Conservation (phyloP, 2,329 filamentous ascomycete species). For the Colletotrichum endophyticum region DNA sequence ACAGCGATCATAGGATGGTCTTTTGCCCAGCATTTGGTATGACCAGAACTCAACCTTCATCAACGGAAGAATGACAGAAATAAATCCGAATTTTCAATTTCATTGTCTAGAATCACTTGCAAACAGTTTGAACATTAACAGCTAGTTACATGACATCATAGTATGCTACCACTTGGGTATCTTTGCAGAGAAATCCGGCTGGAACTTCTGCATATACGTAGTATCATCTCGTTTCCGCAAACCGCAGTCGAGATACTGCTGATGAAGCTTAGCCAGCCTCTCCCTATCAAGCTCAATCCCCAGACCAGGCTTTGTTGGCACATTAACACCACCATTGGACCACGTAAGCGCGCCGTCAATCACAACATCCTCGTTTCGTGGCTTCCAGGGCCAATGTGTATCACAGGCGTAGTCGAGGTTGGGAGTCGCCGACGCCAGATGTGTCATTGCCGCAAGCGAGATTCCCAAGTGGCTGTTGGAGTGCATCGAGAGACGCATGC, state of each 20-base stretch:
- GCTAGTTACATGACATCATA: background rate
- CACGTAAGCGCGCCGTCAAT: constrained; percentile 39
- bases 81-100: too few species aligned
- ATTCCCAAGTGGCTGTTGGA: constrained; percentile 48
- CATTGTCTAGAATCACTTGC: too few species aligned
- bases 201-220: constrained; percentile 38
- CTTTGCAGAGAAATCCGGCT: constrained; percentile 35
- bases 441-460: constrained; percentile 47
- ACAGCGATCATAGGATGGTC: too few species aligned
- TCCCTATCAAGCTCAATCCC: constrained; percentile 42
- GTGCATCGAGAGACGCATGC: constrained; percentile 45
- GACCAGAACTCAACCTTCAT: too few species aligned
- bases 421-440: constrained; percentile 42
- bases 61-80: too few species aligned
- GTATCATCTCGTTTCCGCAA: constrained; percentile 41
- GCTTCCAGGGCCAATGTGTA: constrained; percentile 51
- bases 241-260: constrained; percentile 42
- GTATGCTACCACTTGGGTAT: constrained; percentile 35
- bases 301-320: constrained; percentile 38
- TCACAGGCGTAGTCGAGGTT: constrained; percentile 49
- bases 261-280: constrained; percentile 36
- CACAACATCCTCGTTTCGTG: constrained; percentile 44
- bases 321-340: constrained; percentile 37
- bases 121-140: too few species aligned
- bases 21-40: too few species aligned